Percentiles rank a stretch among this genome's conserved stretches.
Evolutionary conservation across 257 asterid genomes (phyloP).

Genomic region (Solanum pinnatisectum): DNA sequence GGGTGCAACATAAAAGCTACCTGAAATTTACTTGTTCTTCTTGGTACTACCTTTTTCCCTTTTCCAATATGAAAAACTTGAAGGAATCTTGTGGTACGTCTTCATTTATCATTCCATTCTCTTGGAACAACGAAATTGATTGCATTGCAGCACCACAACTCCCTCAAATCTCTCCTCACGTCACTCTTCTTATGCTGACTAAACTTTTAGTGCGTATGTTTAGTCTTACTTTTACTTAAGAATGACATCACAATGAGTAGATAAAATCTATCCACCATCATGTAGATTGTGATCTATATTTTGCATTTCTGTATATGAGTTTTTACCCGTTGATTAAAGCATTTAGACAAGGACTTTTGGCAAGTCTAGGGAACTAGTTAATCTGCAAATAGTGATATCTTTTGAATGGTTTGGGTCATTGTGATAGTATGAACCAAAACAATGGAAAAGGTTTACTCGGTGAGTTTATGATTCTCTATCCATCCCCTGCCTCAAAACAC

Average conservation of each 20-base stretch:
- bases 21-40: not conserved
- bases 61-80: not conserved
- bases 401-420: not conserved
- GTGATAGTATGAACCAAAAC: not conserved
- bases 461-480: not conserved
- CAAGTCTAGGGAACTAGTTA: not conserved
- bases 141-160: not conserved
- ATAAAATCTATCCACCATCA: not conserved
- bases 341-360: not conserved
- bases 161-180: not conserved
- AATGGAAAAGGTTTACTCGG: not conserved
- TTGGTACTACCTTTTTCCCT: not conserved
- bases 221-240: not conserved
- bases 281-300: not conserved
- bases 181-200: not conserved
- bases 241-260: not conserved
- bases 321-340: not conserved
- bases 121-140: not conserved
- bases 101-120: not conserved
- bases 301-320: not conserved
- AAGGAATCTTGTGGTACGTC: not conserved
- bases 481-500: not conserved
- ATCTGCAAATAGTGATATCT: not conserved
- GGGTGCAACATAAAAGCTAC: not conserved
- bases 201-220: not conserved